Evolutionary conservation across 495 filamentous ascomycete genomes (phyloP), one percentile per base, ranked within the genome.

Genomic region (Staphylotrichum tortipilum): DNA sequence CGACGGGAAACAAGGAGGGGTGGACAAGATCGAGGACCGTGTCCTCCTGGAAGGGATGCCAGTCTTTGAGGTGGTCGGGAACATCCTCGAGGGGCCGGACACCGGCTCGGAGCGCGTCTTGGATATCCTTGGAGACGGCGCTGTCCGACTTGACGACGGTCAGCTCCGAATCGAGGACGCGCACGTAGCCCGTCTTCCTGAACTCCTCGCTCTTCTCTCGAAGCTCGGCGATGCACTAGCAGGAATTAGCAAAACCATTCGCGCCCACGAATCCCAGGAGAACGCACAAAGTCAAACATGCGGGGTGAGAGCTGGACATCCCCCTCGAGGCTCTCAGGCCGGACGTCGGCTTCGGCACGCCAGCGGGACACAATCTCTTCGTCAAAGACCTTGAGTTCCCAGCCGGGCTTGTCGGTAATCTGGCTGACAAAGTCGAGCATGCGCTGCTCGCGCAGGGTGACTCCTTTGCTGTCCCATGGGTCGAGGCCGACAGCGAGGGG

Each of bases 1-100:
- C 49, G 1, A 85, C 52, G 3, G 82, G 80, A 47, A 72, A 85
- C 5, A 83, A 61, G 0, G 78, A 82, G 0, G 80, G 81, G 54
- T 84, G 74, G 10, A 85, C 73, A 2, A 85, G 60, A 55, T 85
- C 69, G 1, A 83, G 66, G 0, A 84, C 82, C 43, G 73, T 71
- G 1, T 58, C 52, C 44, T 78, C 66, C 1, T 77, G 78, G 4
- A 70, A 62, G 0, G 79, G 79, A 53, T 81, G 78, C 70, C 78
- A 84, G 50, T 84, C 81, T 53, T 77, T 78, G 37, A 64, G 17
- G 0, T 61, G 52, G 12, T 69, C 65, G 8, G 75, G 69, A 1
- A 74, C 50, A n/a, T 75, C 48, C 29, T 78, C 74, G 2, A 81
- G 59, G 2, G 37, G 11, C 26, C 34, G 51, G 42, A 60, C 55